Evolutionary conservation across 2,329 filamentous ascomycete species (phyloP).

Genomic region (Scedosporium minutisporum): DNA sequence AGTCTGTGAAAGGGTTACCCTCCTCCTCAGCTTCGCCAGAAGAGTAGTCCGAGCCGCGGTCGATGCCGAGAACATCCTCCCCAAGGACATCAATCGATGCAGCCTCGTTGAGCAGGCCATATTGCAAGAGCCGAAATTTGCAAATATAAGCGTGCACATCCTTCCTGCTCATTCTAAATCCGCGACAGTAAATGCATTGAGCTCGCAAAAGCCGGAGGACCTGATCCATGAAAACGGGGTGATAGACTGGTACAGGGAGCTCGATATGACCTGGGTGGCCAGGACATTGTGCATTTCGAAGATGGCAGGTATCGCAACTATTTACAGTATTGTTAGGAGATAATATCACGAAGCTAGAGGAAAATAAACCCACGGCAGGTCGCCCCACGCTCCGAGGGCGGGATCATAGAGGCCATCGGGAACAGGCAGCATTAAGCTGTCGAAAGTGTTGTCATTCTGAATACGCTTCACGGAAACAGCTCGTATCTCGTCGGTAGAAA

Average conservation of each 20-base stretch:
- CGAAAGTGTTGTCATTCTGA: conserved; percentile 88
- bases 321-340: not conserved
- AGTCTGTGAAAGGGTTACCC: conserved; percentile 40
- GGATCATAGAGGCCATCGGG: conserved; percentile 88
- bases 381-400: conserved; percentile 81
- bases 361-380: conserved; percentile 53
- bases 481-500: conserved; percentile 73
- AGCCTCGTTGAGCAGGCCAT: conserved; percentile 68
- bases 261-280: conserved; percentile 95
- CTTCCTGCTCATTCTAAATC: conserved; percentile 67
- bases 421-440: conserved; percentile 79
- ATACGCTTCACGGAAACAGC: conserved; percentile 89
- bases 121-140: conserved; percentile 76
- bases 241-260: conserved; percentile 85
- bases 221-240: conserved; percentile 95
- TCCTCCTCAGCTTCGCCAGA: conserved; percentile 57
- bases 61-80: conserved; percentile 35
- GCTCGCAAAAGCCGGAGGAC: conserved; percentile 74
- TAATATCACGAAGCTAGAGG: not conserved
- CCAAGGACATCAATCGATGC: conserved; percentile 44
- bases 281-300: conserved; percentile 71
- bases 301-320: conserved; percentile 87
- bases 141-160: conserved; percentile 72
- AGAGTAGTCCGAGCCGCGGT: conserved; percentile 28
- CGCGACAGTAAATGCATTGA: conserved; percentile 85